Base-by-base conservation (phyloP, 352 stramenopile genomes). In the Phytophthora ohioensis region DNA sequence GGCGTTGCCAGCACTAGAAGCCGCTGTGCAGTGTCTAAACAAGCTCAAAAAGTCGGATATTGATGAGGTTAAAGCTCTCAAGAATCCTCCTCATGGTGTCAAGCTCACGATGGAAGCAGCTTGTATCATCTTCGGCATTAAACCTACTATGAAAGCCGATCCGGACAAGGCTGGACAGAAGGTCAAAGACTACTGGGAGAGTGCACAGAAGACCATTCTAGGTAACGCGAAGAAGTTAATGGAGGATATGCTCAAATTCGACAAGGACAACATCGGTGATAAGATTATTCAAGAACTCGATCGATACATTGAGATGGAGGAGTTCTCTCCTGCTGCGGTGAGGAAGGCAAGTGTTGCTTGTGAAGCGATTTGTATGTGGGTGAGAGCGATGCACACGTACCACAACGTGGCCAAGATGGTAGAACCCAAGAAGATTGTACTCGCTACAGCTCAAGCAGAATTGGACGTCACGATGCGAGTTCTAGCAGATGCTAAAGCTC, bases 101-200 rank as follows among this genome's bases (percentile, higher is more conserved):
- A 87, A 85, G 39, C 72, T 97, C 11, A 98, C 93, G 2, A 97
- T 98, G 90, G 89, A 97, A 65, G 90, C 93, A 4, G 92, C 89
- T 4, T 98, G 94, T 58, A 98, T 98, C 64, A 98, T 98, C 76
- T 98, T 98, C 68, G 87, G 87, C 27, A 95, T 98, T 70, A 98
- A 98, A 61, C 94, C 88, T 1, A 84, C 81, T 5, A 90, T 94
- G 69, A 95, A 96, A 58, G 89, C 87, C 0, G 88, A 96, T 51
- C 90, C 94, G 0, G 93, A 98, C 62, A 97, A 97, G 67, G 78
- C 92, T 13, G 79, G 94, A 1, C 78, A 98, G 79, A 97, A 98
- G 60, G 65, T 96, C 11, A 96, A 95, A 60, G 90, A 96, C 67
- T 96, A 95, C 69, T 96, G 90, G 90, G 90, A 95, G 57, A 94